phyloP scores from a whole-genome alignment of 2,329 filamentous ascomycete genomes.

The Zasmidium citrigriseum region DNA sequence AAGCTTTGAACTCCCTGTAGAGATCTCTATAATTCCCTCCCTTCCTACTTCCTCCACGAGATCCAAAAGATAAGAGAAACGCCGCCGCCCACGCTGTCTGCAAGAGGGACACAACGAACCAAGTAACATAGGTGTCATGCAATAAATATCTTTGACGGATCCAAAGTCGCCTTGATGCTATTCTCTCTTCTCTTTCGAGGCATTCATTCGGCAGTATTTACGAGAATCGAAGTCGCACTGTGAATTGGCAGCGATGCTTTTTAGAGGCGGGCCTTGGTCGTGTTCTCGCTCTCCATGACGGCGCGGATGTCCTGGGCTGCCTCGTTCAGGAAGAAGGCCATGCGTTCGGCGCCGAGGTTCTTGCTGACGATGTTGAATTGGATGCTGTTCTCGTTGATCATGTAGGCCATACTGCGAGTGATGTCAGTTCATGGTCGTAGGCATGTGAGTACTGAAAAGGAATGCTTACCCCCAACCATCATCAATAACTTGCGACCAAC shows the following conservation, averaged over 20 bases:
- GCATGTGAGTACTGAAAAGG: background rate
- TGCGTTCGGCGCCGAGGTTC: conserved; percentile 81
- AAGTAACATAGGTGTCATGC: background rate
- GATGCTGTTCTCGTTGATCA: conserved; percentile 99
- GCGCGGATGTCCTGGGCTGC: conserved; percentile 88
- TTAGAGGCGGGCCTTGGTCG: background rate
- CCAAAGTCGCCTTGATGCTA: background rate
- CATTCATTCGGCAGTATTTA: background rate
- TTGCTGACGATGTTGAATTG: conserved; percentile 99
- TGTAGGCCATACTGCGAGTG: conserved; percentile 76
- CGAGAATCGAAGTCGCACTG: background rate
- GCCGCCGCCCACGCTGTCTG: background rate
- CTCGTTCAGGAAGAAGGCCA: conserved; percentile 96
- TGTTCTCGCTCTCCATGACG: conserved; percentile 69
- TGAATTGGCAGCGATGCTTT: background rate
- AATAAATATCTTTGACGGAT: background rate
- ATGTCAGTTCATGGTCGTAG: conserved; percentile 21
- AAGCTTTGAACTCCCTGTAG: background rate
- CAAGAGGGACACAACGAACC: background rate
- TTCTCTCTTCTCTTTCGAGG: background rate
- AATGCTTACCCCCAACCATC: conserved; percentile 73
- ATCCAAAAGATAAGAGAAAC: background rate
- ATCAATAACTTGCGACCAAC: conserved; percentile 97
- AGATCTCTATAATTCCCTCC: background rate
- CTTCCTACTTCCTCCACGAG: background rate